Evolutionary conservation across 1,284 basidiomycete species (phyloP).

Genomic region (Schizopora paradoxa): DNA sequence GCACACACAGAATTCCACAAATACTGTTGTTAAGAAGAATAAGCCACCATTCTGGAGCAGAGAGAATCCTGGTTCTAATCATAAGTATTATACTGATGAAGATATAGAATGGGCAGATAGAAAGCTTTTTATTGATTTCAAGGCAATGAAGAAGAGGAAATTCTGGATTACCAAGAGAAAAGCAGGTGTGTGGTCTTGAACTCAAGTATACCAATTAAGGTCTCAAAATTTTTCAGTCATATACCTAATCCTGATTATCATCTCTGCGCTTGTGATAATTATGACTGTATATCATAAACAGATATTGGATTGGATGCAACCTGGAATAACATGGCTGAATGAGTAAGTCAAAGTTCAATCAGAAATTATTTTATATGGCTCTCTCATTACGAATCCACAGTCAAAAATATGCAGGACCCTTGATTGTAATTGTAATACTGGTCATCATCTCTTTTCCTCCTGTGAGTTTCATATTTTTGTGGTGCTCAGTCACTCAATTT

Average conservation of each 20-base stretch:
- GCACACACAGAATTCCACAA: no score
- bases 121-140: no score
- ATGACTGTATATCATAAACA: slow-evolving; percentile 50
- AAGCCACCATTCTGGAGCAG: no score
- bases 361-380: neutral
- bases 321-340: slow-evolving; percentile 47
- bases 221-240: no score
- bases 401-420: slow-evolving; percentile 34
- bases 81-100: no score
- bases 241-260: slow-evolving; percentile 25
- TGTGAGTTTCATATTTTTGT: slow-evolving; percentile 26
- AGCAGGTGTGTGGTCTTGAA: no score
- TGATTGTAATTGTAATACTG: slow-evolving; percentile 41
- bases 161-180: no score
- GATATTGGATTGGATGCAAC: slow-evolving; percentile 54
- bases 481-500: slow-evolving; percentile 26
- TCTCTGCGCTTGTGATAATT: slow-evolving; percentile 38
- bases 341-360: slow-evolving; percentile 20
- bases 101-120: no score
- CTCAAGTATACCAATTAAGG: no score
- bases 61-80: no score
- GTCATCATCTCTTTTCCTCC: slow-evolving; percentile 32
- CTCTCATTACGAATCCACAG: slow-evolving; percentile 6
- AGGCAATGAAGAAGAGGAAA: no score
- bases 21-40: no score